phyloP scores from a whole-genome alignment of 1,284 basidiomycete species.

The Moniliophthora roreri region DNA sequence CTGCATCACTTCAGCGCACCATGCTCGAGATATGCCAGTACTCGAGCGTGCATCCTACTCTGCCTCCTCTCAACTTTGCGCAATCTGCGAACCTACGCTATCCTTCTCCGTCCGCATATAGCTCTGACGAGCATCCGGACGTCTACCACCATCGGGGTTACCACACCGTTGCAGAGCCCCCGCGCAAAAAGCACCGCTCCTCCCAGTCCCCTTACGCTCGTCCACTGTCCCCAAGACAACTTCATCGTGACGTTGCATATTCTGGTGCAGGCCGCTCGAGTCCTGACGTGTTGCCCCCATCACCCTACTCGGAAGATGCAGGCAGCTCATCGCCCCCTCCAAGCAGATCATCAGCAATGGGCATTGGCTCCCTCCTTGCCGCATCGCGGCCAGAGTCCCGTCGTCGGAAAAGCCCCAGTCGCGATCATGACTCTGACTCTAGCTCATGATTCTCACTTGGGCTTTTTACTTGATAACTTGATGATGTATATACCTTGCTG shows the following conservation, averaged over 20 bases:
- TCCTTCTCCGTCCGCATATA: neutral
- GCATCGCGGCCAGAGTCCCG: neutral
- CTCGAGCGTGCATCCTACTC: neutral
- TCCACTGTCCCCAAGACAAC: neutral
- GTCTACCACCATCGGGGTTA: too few species aligned
- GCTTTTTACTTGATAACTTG: too few species aligned
- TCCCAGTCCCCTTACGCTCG: constrained; percentile 27
- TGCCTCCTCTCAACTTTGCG: neutral
- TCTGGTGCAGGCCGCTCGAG: neutral
- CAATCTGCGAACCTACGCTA: neutral
- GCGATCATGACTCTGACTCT: too few species aligned
- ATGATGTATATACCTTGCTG: too few species aligned
- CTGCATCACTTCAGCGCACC: constrained; percentile 65
- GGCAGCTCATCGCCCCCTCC: constrained; percentile 1
- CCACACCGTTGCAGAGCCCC: constrained; percentile 19
- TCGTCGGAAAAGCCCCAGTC: too few species aligned
- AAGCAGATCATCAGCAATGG: constrained; percentile 7
- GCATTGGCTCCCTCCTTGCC: constrained; percentile 8
- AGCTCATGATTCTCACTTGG: too few species aligned
- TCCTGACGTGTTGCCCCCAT: constrained; percentile 6
- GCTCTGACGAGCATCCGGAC: neutral
- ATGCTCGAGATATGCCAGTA: constrained; percentile 39
- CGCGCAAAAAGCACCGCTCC: constrained; percentile 50
- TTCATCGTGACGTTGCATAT: neutral
- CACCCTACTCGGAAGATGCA: constrained; percentile 5